Evolutionary conservation across 768 basidiomycete species (phyloP).

Genomic region (Boletus insuetus): DNA sequence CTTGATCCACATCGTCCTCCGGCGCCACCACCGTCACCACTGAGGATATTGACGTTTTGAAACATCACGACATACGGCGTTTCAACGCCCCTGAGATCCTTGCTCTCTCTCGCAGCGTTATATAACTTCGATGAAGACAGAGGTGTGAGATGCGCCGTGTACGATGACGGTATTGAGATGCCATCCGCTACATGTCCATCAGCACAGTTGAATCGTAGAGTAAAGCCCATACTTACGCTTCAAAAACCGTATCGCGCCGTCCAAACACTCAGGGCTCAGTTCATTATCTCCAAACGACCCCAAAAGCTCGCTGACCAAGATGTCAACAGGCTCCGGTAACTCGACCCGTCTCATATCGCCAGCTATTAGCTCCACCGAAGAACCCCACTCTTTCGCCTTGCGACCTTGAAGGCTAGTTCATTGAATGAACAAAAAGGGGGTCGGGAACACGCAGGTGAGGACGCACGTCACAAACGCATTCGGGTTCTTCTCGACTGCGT

Average conservation of each 20-base stretch:
- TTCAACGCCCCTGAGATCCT: slow-evolving; percentile 73
- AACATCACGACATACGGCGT: slow-evolving; percentile 99
- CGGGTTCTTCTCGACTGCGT: slow-evolving; percentile 95
- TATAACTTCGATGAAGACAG: slow-evolving; percentile 91
- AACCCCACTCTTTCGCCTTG: slow-evolving; percentile 78
- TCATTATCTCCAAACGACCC: slow-evolving; percentile 99
- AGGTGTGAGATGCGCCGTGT: slow-evolving; percentile 92
- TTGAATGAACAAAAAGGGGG: slow-evolving; percentile 15
- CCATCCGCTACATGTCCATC: slow-evolving; percentile 62
- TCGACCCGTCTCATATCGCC: slow-evolving; percentile 91
- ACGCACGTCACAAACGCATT: slow-evolving; percentile 93
- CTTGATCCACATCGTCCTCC: slow-evolving; percentile 72
- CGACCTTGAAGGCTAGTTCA: slow-evolving; percentile 74
- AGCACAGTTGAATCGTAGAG: slow-evolving; percentile 6
- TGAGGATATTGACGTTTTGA: slow-evolving; percentile 86
- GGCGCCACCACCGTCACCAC: slow-evolving; percentile 63
- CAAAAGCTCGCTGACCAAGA: slow-evolving; percentile 91
- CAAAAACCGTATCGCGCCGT: slow-evolving; percentile 91
- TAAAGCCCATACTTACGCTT: slow-evolving; percentile 55
- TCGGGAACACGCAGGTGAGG: slow-evolving; percentile 8
- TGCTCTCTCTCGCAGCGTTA: slow-evolving; percentile 70
- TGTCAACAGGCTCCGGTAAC: slow-evolving; percentile 85
- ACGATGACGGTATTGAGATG: slow-evolving; percentile 94
- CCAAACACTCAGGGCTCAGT: slow-evolving; percentile 95
- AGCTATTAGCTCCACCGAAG: slow-evolving; percentile 75